Evolutionary conservation across 441 rosid genomes (phyloP), one percentile per base, ranked within the genome.

Genomic region (Arabidopsis lyrata): DNA sequence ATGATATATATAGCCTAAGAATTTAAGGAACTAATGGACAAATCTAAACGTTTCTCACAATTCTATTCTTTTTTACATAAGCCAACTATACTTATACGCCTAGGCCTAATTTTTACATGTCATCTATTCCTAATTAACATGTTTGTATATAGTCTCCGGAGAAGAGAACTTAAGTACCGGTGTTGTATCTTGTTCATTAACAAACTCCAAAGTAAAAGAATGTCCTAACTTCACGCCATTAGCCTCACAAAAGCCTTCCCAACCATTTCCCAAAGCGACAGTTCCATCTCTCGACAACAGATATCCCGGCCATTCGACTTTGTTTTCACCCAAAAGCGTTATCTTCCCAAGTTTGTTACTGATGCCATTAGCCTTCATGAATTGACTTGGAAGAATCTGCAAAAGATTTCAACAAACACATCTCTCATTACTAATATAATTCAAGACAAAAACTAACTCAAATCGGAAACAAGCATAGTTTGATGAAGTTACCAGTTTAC

Each of bases 191-290:
- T 20, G 38, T 72, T 53, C 35, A 22, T 5, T 3, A 29, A 45
- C 7, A 13, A 44, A 54, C 63, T 72, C 57, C 13, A 63, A 44
- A 54, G 64, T 54, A 44, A 63, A 72, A 34, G 44, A 6, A 1
- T 61, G 44, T 32, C 76, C 70, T 32, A 22, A 20, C 35, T 8
- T 63, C 15, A 72, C 64, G 8, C 76, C 76, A 72, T 63, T 72
- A 72, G 70, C 76, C 39, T 63, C 64, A 63, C 76, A 72, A 54
- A 63, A 63, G 35, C 49, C 63, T 14, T 53, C 13, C 76, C 76
- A 72, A 63, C 76, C 76, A 34, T 8, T 6, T 35, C 63, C 78
- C 11, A 56, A 48, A 66, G 66, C 72, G 0, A 74, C 36, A 0
- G 8, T 31, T 42, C 76, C 72, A n/a, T 66, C 54, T 42, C 35